These are phyloP conservation scores for Musa itinerans DNA, from an alignment of 176 grass and related monocot genomes.

Conservation along the genomic window DNA sequence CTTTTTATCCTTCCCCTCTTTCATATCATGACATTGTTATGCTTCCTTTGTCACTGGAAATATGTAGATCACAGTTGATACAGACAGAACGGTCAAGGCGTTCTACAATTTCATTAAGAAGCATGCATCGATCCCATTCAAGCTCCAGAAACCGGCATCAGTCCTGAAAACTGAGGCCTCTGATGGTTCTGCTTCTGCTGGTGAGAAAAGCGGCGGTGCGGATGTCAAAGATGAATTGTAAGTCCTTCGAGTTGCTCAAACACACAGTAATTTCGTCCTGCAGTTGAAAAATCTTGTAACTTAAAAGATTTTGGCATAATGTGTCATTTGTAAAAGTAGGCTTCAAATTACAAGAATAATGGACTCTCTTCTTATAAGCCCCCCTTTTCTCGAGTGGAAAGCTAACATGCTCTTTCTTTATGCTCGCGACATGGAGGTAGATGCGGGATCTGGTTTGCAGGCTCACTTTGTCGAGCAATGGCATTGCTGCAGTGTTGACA, in stretches of 20 bases:
- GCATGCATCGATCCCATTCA: slow-evolving; percentile 81
- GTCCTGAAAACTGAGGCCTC: neutral
- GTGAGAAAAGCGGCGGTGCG: slow-evolving; percentile 7
- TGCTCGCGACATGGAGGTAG: too few species aligned
- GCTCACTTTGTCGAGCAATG: too few species aligned
- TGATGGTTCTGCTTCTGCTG: neutral
- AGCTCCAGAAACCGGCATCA: slow-evolving; percentile 43
- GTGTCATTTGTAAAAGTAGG: neutral
- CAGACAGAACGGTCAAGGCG: slow-evolving; percentile 65
- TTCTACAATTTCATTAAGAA: slow-evolving; percentile 95
- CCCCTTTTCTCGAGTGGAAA: too few species aligned
- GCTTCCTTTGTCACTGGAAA: neutral
- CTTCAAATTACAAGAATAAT: neutral
- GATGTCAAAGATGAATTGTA: slow-evolving; percentile 79
- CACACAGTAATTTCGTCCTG: too few species aligned
- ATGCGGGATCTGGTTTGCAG: too few species aligned
- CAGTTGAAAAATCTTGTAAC: neutral
- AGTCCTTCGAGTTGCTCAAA: neutral
- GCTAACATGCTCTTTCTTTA: too few species aligned
- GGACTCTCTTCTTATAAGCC: neutral
- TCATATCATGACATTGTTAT: neutral
- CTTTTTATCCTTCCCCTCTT: neutral
- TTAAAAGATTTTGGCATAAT: neutral
- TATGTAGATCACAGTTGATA: slow-evolving; percentile 53
- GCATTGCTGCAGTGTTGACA: too few species aligned